Evolutionary conservation across 164 flowering plant species (phyloP).

Genomic region (Liquidambar formosana): DNA sequence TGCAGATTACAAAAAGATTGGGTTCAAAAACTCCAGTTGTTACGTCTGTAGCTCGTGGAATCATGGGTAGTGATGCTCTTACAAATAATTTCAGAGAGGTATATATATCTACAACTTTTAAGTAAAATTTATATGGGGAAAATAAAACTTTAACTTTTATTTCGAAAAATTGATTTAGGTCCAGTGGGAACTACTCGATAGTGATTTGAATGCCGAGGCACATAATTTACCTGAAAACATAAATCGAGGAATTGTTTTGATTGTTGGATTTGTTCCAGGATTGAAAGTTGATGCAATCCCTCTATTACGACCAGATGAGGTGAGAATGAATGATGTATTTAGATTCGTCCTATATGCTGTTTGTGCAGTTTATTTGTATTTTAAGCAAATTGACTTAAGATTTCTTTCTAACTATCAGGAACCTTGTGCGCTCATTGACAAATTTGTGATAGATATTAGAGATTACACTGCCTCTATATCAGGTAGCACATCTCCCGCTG

Average conservation of each 20-base stretch:
- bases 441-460: slow-evolving; percentile 55
- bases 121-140: neutral
- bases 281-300: slow-evolving; percentile 57
- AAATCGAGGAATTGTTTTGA: slow-evolving; percentile 44
- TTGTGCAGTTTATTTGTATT: neutral
- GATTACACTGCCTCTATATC: slow-evolving; percentile 49
- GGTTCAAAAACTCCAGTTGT: slow-evolving; percentile 49
- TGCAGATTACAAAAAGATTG: slow-evolving; percentile 43
- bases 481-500: slow-evolving; percentile 46
- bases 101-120: neutral
- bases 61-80: slow-evolving; percentile 57
- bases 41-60: slow-evolving; percentile 41
- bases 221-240: slow-evolving; percentile 1
- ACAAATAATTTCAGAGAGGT: slow-evolving; percentile 63
- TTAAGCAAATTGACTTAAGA: slow-evolving; percentile 2
- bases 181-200: slow-evolving; percentile 28
- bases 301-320: slow-evolving; percentile 23
- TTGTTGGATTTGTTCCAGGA: slow-evolving; percentile 72
- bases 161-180: slow-evolving; percentile 24
- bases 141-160: neutral
- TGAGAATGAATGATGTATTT: slow-evolving; percentile 14
- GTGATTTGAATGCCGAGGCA: neutral
- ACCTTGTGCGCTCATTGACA: slow-evolving; percentile 26
- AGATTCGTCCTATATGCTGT: neutral
- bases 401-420: slow-evolving; percentile 23